Evolutionary conservation across 2,329 filamentous ascomycete genomes (phyloP).

Genomic region (Hypoxylon sp.): DNA sequence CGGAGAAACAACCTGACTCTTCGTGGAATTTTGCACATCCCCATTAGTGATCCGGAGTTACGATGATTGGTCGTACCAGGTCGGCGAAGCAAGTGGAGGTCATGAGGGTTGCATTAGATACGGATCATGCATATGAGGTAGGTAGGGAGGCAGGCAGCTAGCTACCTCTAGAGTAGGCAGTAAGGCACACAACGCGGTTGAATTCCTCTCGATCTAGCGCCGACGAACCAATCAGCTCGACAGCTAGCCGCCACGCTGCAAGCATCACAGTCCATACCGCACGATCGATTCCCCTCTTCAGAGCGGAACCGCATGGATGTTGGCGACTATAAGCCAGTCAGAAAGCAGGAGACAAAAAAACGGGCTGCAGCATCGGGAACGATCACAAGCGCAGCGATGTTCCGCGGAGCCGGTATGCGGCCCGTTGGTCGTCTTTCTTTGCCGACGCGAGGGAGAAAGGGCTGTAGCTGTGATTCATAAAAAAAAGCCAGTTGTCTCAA

Average conservation of each 20-base stretch:
- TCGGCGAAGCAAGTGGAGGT: no score
- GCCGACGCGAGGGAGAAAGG: constrained; percentile 1
- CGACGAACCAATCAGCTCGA: neutral
- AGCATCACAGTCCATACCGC: no score
- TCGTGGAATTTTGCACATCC: constrained; percentile 2
- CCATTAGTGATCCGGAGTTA: neutral
- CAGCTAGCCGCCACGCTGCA: constrained; percentile 1
- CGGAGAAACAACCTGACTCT: constrained; percentile 5
- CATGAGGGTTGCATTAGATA: no score
- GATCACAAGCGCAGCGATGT: constrained; percentile 7
- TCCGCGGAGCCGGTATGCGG: neutral
- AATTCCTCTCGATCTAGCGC: neutral
- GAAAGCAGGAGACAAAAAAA: neutral
- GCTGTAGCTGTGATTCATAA: constrained; percentile 3
- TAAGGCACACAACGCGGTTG: constrained; percentile 16
- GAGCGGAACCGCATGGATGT: neutral
- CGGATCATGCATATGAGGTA: neutral
- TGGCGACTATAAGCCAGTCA: constrained; percentile 20
- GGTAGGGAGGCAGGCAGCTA: neutral
- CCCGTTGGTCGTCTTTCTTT: neutral
- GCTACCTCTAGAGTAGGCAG: neutral
- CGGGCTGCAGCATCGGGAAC: constrained; percentile 1
- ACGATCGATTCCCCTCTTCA: neutral
- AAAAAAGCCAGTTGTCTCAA: neutral
- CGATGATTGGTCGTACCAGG: no score